Conservation (phyloP, 2,329 filamentous ascomycete species). For the Hypomyces perniciosus region DNA sequence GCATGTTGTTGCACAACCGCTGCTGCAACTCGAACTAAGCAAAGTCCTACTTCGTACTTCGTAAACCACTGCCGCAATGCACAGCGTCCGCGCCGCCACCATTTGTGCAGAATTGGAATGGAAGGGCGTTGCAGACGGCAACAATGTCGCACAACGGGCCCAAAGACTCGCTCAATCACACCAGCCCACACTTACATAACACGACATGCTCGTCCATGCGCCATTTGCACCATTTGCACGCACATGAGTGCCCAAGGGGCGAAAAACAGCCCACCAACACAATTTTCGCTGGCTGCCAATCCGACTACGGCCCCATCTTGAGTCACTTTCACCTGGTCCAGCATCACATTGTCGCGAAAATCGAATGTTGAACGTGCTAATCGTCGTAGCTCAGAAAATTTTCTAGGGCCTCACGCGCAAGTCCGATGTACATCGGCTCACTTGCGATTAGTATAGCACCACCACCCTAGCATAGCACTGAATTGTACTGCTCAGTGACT, state of each 20-base stretch:
- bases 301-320: constrained; percentile 7
- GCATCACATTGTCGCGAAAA: constrained; percentile 12
- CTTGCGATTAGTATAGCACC: too few species aligned
- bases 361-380: constrained; percentile 4
- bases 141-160: background rate
- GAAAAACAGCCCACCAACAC: constrained; percentile 12
- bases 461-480: too few species aligned
- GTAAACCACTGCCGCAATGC: too few species aligned
- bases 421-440: too few species aligned
- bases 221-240: background rate
- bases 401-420: background rate
- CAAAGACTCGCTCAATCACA: background rate
- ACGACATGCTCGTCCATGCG: background rate
- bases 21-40: background rate
- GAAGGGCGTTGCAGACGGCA: too few species aligned
- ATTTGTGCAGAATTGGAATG: background rate
- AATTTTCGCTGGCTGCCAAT: constrained; percentile 6
- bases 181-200: too few species aligned
- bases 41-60: too few species aligned
- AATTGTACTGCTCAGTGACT: too few species aligned
- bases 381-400: background rate
- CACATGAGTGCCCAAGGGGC: constrained; percentile 10
- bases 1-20: background rate
- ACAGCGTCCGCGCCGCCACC: too few species aligned
- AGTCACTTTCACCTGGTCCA: constrained; percentile 7